phyloP scores from a whole-genome alignment of 805 yeast species.

The Debaryomyces prosopidis region DNA sequence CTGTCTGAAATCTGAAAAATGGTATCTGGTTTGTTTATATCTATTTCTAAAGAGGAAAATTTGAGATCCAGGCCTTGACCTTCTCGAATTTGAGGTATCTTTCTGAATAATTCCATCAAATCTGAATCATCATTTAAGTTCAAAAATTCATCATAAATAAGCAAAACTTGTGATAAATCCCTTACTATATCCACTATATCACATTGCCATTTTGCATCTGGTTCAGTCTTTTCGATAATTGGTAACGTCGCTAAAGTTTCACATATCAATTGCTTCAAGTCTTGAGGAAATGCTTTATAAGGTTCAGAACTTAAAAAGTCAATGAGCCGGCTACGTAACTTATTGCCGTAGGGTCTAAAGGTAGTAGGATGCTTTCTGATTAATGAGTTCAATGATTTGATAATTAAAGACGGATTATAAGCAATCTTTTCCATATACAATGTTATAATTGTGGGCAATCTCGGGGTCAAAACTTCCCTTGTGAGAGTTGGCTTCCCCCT shows the following conservation, averaged over 20 bases:
- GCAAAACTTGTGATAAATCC: conserved; percentile 56
- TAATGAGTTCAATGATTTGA: conserved; percentile 36
- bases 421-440: conserved; percentile 46
- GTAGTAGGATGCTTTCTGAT: conserved; percentile 69
- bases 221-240: conserved; percentile 53
- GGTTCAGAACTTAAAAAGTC: conserved; percentile 30
- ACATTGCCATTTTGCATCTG: conserved; percentile 45
- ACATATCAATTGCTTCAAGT: conserved; percentile 43
- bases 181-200: conserved; percentile 49
- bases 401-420: conserved; percentile 31
- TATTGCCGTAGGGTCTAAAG: conserved; percentile 74
- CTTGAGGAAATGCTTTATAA: conserved; percentile 39
- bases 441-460: conserved; percentile 61
- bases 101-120: conserved; percentile 36
- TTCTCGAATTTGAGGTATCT: conserved; percentile 22
- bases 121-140: conserved; percentile 59
- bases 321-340: conserved; percentile 50
- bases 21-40: conserved; percentile 55
- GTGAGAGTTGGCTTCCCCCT: conserved; percentile 83
- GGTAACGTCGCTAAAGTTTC: conserved; percentile 57
- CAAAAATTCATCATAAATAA: conserved; percentile 59
- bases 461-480: conserved; percentile 81
- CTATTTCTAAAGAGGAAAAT: conserved; percentile 56
- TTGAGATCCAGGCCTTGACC: conserved; percentile 19
- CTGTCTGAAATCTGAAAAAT: conserved; percentile 54